phyloP scores from a whole-genome alignment of 192 early-diverging fungal genomes.

The Coemansia sp. region DNA sequence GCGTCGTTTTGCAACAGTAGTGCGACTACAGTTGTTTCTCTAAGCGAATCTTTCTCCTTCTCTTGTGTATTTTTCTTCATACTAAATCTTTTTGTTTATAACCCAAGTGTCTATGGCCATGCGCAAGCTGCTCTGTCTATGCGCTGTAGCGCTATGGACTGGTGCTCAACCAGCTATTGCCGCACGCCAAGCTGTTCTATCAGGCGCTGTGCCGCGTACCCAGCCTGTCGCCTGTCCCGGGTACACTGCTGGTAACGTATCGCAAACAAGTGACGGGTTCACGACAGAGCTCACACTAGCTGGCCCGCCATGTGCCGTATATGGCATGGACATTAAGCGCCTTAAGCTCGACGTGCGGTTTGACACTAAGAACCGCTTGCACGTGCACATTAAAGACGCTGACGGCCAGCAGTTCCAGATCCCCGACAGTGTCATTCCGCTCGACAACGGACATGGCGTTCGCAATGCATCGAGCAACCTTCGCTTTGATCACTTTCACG shows the following conservation, averaged over 20 bases:
- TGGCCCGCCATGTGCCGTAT: conserved; percentile 36
- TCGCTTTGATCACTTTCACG: conserved; percentile 19
- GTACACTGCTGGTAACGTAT: conserved; percentile 12
- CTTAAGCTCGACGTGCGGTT: conserved; percentile 57
- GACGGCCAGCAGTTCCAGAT: conserved; percentile 54
- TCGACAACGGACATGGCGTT: conserved; percentile 18
- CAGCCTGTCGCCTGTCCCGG: conserved; percentile 21
- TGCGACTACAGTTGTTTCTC: background rate
- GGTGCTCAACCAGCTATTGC: background rate
- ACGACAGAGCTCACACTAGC: conserved; percentile 20
- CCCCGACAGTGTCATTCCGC: conserved; percentile 30
- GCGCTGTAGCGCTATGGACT: conserved; percentile 1
- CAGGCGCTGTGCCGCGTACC: background rate
- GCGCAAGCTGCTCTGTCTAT: conserved; percentile 5
- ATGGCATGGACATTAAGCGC: conserved; percentile 53
- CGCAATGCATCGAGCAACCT: conserved; percentile 20
- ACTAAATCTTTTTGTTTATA: background rate
- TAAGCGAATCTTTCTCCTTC: background rate
- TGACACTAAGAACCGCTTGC: conserved; percentile 60
- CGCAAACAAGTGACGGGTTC: conserved; percentile 17
- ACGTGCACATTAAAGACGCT: conserved; percentile 57
- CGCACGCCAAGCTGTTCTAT: background rate
- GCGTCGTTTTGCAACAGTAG: background rate
- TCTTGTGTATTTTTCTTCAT: background rate
- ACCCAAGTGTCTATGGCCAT: background rate